Base-by-base conservation (phyloP, 2,329 filamentous ascomycete species). In the Pseudopyricularia javanii region DNA sequence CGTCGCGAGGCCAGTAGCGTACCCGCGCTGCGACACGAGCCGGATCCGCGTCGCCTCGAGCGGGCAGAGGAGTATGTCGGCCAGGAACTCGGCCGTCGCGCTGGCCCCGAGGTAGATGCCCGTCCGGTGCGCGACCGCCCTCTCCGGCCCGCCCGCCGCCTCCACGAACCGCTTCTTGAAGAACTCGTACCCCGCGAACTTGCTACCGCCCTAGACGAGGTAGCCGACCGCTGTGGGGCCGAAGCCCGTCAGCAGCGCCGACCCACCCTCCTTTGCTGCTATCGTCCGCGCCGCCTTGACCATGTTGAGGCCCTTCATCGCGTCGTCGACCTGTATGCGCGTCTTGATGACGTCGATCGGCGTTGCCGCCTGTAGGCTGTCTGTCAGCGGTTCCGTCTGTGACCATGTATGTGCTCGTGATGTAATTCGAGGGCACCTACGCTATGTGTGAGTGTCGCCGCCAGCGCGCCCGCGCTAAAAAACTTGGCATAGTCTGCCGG, bases 151-250 rank as follows among this genome's bases (percentile, higher is more conserved):
- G 64, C 86, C 86, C 62, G 90, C 70, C 57, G 75, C 58, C 75
- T 85, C 83, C 73, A 91, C 89, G 64, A 75, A 77, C 71, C 88
- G 84, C 75, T 88, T 80, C 82, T 91, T 91, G 83, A 91, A 90
- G 73, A 90, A 82, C 74, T 91, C 86, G 71, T 91, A 91, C 66
- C 86, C 86, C 69, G 86, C 86, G 70, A 91, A 91, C 75, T 91
- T 91, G 81, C 90, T 84, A 63, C 85, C 84, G 66, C 86, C 86
- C 74, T 91, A 86, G 63, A 91, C 79, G 80, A 89, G 90, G 75
- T 91, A 91, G 68, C 86, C 86, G 60, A 85, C 84, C 62, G 80
- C 79, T 64, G 86, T 90, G 60, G 86, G 86, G 62, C 86, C 86
- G 69, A 84, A 76, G 70, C 86, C 86, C 57, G 86, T 90, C 69